Base-by-base conservation (phyloP, 441 rosid genomes). In the Syzygium syzygioides region DNA sequence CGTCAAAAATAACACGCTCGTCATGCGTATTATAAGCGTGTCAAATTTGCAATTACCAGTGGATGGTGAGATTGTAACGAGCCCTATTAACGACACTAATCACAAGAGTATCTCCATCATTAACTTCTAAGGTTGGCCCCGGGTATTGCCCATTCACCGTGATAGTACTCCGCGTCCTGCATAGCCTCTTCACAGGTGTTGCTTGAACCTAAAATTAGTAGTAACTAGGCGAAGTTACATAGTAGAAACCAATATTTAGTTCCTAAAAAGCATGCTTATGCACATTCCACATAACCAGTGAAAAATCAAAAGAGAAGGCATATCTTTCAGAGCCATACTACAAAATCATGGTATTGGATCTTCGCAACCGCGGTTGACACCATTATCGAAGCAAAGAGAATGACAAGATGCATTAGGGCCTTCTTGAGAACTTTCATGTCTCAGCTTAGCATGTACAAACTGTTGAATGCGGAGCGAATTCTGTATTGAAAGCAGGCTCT, bases 341-440 rank as follows among this genome's bases (percentile, higher is more conserved):
- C 95, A 84, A 97, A 97, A 41, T 93, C 92, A 90, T 95, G 96
- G 89, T 90, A 79, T 32, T 94, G 98, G 87, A 88, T 86, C 86
- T 90, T 89, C 25, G 95, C 94, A 12, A 86, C 79, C 23, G 89
- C 91, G 1, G 87, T 83, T 85, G 91, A 90, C 86, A 90, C 66
- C 88, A 94, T n/a, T 37, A 95, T 91, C 57, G 94, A 93, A 11
- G 52, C 83, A 13, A 89, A 45, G 87, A 96, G 89, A 59, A 95
- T 88, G 41, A 87, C 53, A 88, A 95, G 89, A 92, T 91, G 79
- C 5, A 93, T 48, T 53, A 94, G 20, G 64, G 71, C 25, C 52
- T 76, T 76, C 83, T 76, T 23, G 83, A 76, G n/a, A 76, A 41
- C 83, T 45, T 45, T 76, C 83, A 76, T 76, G 83, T 6, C 41